Evolutionary conservation across 352 stramenopile genomes (phyloP).

Genomic region (Phytophthora fragariaefolia): DNA sequence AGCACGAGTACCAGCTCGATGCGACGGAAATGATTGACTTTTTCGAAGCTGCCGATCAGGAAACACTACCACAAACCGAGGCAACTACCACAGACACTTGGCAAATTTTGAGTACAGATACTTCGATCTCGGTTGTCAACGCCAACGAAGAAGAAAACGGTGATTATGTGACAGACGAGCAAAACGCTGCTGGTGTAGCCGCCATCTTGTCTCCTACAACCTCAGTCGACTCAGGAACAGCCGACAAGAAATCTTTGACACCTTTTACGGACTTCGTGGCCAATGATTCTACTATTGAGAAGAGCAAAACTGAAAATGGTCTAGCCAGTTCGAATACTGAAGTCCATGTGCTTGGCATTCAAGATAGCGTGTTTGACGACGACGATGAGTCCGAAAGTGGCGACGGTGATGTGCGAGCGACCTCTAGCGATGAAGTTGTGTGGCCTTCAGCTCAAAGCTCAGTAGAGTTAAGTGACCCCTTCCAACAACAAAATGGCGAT

Average conservation of each 20-base stretch:
- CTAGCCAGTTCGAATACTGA: slow-evolving; percentile 1
- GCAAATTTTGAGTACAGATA: not conserved
- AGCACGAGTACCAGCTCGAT: not conserved
- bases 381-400: slow-evolving; percentile 9
- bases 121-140: not conserved
- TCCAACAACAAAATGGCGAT: not conserved
- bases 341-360: not conserved
- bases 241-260: not conserved
- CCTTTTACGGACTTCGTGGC: slow-evolving; percentile 1
- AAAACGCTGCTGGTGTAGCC: not conserved
- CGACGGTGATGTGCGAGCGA: not conserved
- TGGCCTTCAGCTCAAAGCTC: slow-evolving; percentile 9
- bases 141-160: not conserved
- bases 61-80: not conserved
- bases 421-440: slow-evolving; percentile 2
- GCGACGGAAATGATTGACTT: not conserved
- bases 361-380: slow-evolving; percentile 14
- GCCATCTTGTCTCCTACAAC: not conserved
- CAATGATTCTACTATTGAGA: not conserved
- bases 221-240: slow-evolving; percentile 3
- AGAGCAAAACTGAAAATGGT: not conserved
- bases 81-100: not conserved
- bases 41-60: not conserved
- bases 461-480: not conserved
- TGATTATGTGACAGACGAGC: not conserved